phyloP scores from a whole-genome alignment of 441 rosid species.

The Hura crepitans region DNA sequence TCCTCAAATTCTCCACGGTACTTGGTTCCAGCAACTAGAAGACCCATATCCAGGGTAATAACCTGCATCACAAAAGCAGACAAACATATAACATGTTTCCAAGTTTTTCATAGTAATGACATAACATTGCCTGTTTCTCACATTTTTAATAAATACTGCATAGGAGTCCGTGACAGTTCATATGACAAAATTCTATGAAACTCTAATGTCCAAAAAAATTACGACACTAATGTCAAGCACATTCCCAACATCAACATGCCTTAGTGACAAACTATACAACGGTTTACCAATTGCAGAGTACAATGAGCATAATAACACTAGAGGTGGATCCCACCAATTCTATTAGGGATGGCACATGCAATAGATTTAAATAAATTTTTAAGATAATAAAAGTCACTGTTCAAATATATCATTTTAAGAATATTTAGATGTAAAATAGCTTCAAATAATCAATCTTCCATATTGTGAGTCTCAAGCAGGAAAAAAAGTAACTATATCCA shows the following conservation, averaged over 20 bases:
- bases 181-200: too few species aligned
- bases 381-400: not conserved
- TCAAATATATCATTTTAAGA: not conserved
- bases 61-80: slow-evolving; percentile 23
- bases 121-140: not conserved
- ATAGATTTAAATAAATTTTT: not conserved
- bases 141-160: not conserved
- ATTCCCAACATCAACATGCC: not conserved
- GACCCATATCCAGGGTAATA: slow-evolving; percentile 53
- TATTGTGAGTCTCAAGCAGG: not conserved
- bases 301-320: not conserved
- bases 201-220: too few species aligned
- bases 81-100: too few species aligned
- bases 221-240: not conserved
- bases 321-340: too few species aligned
- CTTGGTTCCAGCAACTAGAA: slow-evolving; percentile 48
- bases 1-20: slow-evolving; percentile 55
- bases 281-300: not conserved
- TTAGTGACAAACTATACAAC: not conserved
- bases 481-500: not conserved
- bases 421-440: not conserved
- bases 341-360: too few species aligned
- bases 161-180: not conserved
- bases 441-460: not conserved
- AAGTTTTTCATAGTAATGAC: not conserved